Evolutionary conservation across 2,329 filamentous ascomycete genomes (phyloP).

Genomic region (Pestalotiopsis sp.): DNA sequence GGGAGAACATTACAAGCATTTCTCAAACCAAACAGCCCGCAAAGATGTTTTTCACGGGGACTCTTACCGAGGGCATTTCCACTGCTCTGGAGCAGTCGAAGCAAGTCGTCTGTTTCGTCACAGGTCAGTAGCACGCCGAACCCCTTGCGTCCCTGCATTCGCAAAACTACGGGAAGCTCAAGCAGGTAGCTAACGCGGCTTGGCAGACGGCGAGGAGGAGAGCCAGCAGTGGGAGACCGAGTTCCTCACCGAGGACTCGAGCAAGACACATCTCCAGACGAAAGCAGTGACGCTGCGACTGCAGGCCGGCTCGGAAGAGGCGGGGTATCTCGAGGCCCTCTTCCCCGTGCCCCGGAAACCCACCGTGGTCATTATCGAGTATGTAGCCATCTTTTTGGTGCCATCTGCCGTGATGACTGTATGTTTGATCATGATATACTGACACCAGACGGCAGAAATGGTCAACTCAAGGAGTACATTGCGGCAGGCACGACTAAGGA

Average conservation of each 20-base stretch:
- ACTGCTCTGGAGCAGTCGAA: constrained; percentile 74
- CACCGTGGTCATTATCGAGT: constrained; percentile 77
- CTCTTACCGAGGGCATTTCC: constrained; percentile 77
- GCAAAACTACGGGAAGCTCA: neutral
- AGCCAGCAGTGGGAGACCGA: constrained; percentile 73
- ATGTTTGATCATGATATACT: neutral
- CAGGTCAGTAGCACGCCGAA: constrained; percentile 50
- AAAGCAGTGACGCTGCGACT: constrained; percentile 72
- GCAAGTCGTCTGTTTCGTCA: constrained; percentile 81
- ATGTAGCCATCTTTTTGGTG: constrained; percentile 24
- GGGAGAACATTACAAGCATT: neutral
- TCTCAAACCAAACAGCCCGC: neutral
- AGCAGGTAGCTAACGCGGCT: constrained; percentile 15
- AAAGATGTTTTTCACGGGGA: constrained; percentile 79
- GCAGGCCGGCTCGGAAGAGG: constrained; percentile 73
- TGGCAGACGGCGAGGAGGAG: constrained; percentile 65
- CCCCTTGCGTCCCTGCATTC: neutral
- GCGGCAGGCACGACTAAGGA: constrained; percentile 62
- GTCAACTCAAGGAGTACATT: constrained; percentile 76
- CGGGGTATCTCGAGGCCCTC: constrained; percentile 77
- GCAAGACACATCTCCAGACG: constrained; percentile 55
- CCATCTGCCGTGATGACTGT: neutral
- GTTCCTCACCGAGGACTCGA: constrained; percentile 59
- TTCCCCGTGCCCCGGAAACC: constrained; percentile 80
- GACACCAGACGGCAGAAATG: constrained; percentile 49